These are phyloP conservation scores for Hagleromyces aurorensis DNA, from an alignment of 805 yeast genomes.

Conservation along the genomic window DNA sequence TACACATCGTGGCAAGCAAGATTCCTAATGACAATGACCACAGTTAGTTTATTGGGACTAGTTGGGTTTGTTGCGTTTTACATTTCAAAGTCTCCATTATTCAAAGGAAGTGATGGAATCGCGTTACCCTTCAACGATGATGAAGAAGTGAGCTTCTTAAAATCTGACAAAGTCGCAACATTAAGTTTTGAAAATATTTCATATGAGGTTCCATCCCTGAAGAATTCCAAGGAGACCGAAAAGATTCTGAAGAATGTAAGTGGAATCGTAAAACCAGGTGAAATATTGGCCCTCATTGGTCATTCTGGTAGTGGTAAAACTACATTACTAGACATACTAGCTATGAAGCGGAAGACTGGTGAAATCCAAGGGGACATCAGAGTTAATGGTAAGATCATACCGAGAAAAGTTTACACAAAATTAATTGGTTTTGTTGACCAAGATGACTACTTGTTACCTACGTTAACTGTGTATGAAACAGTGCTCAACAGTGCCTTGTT, in stretches of 20 bases:
- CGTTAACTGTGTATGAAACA: conserved; percentile 92
- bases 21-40: conserved; percentile 35
- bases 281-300: conserved; percentile 93
- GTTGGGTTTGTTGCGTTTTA: conserved; percentile 34
- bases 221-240: conserved; percentile 7
- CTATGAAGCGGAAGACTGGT: conserved; percentile 82
- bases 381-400: conserved; percentile 55
- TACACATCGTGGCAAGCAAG: conserved; percentile 32
- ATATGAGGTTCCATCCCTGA: conserved; percentile 33
- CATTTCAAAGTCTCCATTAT: conserved; percentile 54
- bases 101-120: conserved; percentile 25
- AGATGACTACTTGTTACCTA: conserved; percentile 84
- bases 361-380: conserved; percentile 53
- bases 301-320: conserved; percentile 99
- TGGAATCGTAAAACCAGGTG: conserved; percentile 80
- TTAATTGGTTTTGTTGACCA: conserved; percentile 94
- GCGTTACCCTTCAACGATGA: conserved; percentile 5
- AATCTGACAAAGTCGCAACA: conserved; percentile 56
- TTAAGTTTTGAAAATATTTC: conserved; percentile 68
- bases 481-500: conserved; percentile 86
- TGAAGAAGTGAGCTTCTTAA: conserved; percentile 36
- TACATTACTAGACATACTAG: conserved; percentile 82
- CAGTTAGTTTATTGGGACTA: conserved; percentile 33
- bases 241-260: conserved; percentile 53
- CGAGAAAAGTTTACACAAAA: conserved; percentile 43